Conservation (phyloP, 116 monocot genomes). For the Trichopus zeylanicus region DNA sequence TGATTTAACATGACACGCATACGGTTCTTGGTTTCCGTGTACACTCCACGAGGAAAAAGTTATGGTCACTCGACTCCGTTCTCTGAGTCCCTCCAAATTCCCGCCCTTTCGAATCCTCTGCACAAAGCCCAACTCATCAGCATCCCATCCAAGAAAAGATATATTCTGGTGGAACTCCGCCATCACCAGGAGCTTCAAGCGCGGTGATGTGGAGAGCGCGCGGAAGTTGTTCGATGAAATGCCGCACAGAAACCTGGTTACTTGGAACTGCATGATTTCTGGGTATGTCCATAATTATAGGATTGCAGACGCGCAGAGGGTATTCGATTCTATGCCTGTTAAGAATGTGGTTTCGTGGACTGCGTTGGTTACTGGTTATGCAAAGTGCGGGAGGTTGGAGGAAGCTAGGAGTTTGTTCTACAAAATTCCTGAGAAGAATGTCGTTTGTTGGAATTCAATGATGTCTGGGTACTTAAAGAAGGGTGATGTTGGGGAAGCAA, state of each 20-base stretch:
- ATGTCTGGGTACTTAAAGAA: constrained; percentile 37
- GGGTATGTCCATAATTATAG: constrained; percentile 25
- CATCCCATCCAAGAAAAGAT: neutral
- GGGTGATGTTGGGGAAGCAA: constrained; percentile 27
- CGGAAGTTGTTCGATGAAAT: constrained; percentile 39
- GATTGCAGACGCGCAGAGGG: constrained; percentile 19
- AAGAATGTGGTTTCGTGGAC: constrained; percentile 40
- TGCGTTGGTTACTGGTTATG: constrained; percentile 44
- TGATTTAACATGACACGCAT: too few relatives aligned
- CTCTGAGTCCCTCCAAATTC: neutral
- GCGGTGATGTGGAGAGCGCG: constrained; percentile 32
- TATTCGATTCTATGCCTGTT: constrained; percentile 35
- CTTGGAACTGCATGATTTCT: constrained; percentile 73
- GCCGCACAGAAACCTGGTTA: constrained; percentile 47
- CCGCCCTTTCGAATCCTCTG: neutral
- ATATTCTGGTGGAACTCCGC: constrained; percentile 49
- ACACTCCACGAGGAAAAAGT: too few relatives aligned
- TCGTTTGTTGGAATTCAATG: constrained; percentile 70
- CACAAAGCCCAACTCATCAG: neutral
- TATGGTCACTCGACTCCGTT: neutral
- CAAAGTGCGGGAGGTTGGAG: constrained; percentile 23
- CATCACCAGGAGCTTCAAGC: constrained; percentile 35
- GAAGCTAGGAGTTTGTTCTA: constrained; percentile 42
- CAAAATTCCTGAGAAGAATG: constrained; percentile 45
- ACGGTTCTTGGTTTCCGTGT: too few relatives aligned